phyloP scores from a whole-genome alignment of 2,329 filamentous ascomycete genomes.

The Hymenoscyphus scutula region DNA sequence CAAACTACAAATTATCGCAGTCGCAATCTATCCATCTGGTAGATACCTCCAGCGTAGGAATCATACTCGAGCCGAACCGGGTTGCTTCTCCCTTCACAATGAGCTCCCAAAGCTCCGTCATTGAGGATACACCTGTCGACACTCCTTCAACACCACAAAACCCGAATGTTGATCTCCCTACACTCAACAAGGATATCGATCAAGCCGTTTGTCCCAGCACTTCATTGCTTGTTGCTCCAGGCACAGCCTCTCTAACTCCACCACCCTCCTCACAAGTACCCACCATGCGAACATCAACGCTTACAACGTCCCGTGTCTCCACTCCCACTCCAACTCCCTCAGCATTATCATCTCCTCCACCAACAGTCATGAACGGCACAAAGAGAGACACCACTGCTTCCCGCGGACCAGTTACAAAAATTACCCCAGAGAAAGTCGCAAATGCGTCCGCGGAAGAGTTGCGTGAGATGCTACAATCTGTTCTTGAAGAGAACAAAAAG shows the following conservation, averaged over 20 bases:
- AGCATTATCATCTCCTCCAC: slow-evolving; percentile 33
- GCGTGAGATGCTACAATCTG: slow-evolving; percentile 53
- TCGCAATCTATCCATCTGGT: not conserved
- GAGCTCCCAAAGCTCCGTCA: slow-evolving; percentile 30
- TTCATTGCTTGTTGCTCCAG: slow-evolving; percentile 23
- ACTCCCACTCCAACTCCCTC: slow-evolving; percentile 12
- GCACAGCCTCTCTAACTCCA: slow-evolving; percentile 54
- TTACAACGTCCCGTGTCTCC: slow-evolving; percentile 14
- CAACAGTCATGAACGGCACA: slow-evolving; percentile 27
- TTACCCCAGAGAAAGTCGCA: slow-evolving; percentile 49
- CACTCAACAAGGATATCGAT: slow-evolving; percentile 20
- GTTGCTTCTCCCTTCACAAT: slow-evolving; percentile 16
- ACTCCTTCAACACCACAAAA: slow-evolving; percentile 28
- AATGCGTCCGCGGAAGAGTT: slow-evolving; percentile 56
- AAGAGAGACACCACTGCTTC: slow-evolving; percentile 22
- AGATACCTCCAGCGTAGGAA: not conserved
- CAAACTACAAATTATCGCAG: not conserved
- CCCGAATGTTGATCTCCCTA: slow-evolving; percentile 19
- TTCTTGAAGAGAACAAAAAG: slow-evolving; percentile 55
- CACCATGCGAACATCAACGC: slow-evolving; percentile 15
- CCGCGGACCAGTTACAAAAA: slow-evolving; percentile 28
- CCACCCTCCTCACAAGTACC: slow-evolving; percentile 60
- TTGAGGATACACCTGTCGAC: slow-evolving; percentile 23
- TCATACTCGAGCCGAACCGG: not conserved
- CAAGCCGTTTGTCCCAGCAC: slow-evolving; percentile 21